These are phyloP conservation scores for Saccharomyces pastorianus DNA, from an alignment of 1,139 yeast genomes.

Conservation along the genomic window DNA sequence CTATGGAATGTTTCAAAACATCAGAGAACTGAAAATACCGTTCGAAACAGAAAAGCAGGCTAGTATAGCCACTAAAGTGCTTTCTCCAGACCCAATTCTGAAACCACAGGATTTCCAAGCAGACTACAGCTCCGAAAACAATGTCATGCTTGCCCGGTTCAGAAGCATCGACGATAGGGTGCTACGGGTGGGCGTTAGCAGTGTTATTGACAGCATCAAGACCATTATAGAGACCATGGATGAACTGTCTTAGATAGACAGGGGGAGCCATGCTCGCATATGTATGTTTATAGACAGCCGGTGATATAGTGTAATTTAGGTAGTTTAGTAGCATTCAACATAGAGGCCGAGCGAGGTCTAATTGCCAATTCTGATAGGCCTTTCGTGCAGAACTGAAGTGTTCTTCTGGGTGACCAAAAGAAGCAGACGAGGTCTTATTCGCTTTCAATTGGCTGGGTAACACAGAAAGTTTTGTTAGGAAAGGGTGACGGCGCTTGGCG, in stretches of 20 bases:
- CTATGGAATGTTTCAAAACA: neutral
- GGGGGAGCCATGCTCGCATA: no score
- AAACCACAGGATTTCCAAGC: conserved; percentile 54
- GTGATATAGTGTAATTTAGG: neutral
- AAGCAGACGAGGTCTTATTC: neutral
- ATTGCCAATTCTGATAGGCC: neutral
- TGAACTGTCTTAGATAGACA: conserved; percentile 37
- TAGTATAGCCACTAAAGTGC: conserved; percentile 46
- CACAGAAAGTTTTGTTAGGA: neutral
- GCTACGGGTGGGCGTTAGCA: conserved; percentile 62
- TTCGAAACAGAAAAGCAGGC: conserved; percentile 57
- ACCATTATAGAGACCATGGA: conserved; percentile 65
- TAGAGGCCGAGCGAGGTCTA: neutral
- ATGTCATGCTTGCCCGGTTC: conserved; percentile 38
- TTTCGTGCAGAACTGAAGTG: neutral
- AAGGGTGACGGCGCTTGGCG: conserved; percentile 1
- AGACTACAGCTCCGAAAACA: conserved; percentile 32
- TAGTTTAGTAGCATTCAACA: neutral
- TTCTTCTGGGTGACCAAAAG: no score
- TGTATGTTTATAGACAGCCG: no score
- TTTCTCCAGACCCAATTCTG: conserved; percentile 72
- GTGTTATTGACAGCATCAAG: conserved; percentile 56
- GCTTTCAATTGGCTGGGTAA: neutral
- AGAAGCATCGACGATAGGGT: conserved; percentile 55
- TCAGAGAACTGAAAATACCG: conserved; percentile 48